Evolutionary conservation across 2,329 filamentous ascomycete species (phyloP), one percentile per base, ranked within the genome.

Genomic region (Aureobasidium musti): DNA sequence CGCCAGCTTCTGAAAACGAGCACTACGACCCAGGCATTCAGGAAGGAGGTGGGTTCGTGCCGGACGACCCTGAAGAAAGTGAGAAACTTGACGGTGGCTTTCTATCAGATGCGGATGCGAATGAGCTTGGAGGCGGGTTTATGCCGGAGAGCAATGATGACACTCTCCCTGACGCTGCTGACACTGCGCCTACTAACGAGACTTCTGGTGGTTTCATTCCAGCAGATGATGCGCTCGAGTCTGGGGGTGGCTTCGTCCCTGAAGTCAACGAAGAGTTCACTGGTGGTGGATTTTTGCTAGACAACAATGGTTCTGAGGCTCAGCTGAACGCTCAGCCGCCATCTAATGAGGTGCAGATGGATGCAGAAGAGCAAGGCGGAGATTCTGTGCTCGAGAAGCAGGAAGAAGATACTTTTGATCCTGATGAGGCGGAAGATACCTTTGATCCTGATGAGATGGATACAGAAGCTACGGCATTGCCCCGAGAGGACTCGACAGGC

Each of bases 171-270:
- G 71, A 67, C 5, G 65, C 71, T 17, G 68, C 54, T 50, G 35
- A 37, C 6, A 7, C 33, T 11, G 21, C 17, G 17, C 4, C 28
- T 17, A 19, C 14, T 49, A 6, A 19, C 3, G 41, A 50, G 5
- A 19, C 73, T 23, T 74, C 79, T 78, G 68, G 71, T 49, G 73
- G 70, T 14, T 73, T 73, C 65, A 52, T 72, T n/a, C 67, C 67
- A 33, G 75, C 75, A 28, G 75, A 54, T 39, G 49, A 37, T 19
- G 26, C 57, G 8, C 10, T 37, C 19, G 60, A 69, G 14, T 49
- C 43, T 33, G 67, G 64, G 7, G 72, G 70, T 17, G 72, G 70
- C 4, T 68, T 71, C 28, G 26, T 71, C 37, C 45, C 57, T 7
- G 67, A 69, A 63, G 39, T 23, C 41, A 43, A 60, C 10, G 45